phyloP scores from a whole-genome alignment of 2,329 filamentous ascomycete genomes.

The Colletotrichum tropicale region DNA sequence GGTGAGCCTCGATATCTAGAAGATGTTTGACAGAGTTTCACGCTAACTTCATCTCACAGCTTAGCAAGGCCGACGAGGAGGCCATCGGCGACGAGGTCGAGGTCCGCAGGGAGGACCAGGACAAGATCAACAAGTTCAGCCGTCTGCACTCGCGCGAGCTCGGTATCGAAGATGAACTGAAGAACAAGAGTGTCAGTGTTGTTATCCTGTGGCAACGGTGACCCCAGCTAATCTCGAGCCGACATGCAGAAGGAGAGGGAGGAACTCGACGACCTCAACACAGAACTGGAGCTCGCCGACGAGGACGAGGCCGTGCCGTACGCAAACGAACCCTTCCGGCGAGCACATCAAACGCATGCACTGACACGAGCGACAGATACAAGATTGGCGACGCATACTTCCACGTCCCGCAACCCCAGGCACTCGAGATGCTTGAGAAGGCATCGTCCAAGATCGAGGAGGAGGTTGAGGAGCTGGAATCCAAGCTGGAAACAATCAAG shows the following conservation, averaged over 20 bases:
- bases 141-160: slow-evolving; percentile 88
- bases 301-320: slow-evolving; percentile 94
- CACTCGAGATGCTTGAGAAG: slow-evolving; percentile 80
- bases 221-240: slow-evolving; percentile 15
- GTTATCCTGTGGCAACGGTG: rapidly evolving
- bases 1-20: slow-evolving; percentile 42
- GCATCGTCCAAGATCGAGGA: slow-evolving; percentile 77
- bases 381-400: slow-evolving; percentile 97
- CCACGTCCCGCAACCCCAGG: slow-evolving; percentile 80
- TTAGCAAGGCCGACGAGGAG: slow-evolving; percentile 92
- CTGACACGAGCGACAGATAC: slow-evolving; percentile 65
- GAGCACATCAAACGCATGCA: not conserved
- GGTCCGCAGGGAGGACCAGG: slow-evolving; percentile 95
- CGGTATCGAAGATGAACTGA: slow-evolving; percentile 78
- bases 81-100: slow-evolving; percentile 81
- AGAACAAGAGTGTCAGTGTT: slow-evolving; percentile 75
- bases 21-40: not conserved
- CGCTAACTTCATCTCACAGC: slow-evolving; percentile 53
- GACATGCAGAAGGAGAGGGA: slow-evolving; percentile 89
- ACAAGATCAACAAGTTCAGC: slow-evolving; percentile 99
- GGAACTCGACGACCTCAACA: slow-evolving; percentile 90
- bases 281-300: slow-evolving; percentile 90
- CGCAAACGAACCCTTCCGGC: not conserved
- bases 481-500: slow-evolving; percentile 73
- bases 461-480: slow-evolving; percentile 78